These are phyloP conservation scores for Citrus sp. DNA, from an alignment of 345 rosid genomes.

Conservation along the genomic window DNA sequence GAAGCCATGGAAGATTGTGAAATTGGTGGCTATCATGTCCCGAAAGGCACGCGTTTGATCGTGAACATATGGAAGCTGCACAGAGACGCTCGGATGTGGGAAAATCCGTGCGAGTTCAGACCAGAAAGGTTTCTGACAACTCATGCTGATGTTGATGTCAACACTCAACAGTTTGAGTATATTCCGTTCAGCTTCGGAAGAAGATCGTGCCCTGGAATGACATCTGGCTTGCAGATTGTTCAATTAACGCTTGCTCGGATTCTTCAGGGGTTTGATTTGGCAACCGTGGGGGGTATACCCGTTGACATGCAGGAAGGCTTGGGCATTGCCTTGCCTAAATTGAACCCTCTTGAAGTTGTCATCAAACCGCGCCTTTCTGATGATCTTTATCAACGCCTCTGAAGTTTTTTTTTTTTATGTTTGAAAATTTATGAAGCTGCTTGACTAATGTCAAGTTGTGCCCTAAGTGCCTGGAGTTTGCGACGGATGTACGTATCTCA, in stretches of 20 bases:
- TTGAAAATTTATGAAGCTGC: too few species aligned
- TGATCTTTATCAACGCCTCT: constrained; percentile 17
- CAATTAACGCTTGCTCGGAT: constrained; percentile 43
- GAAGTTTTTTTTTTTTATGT: too few species aligned
- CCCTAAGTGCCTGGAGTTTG: too few species aligned
- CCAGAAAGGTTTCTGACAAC: constrained; percentile 51
- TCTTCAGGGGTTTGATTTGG: constrained; percentile 45
- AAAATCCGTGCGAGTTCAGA: constrained; percentile 29
- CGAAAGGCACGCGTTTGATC: constrained; percentile 48
- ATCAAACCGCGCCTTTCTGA: constrained; percentile 38
- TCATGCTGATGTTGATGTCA: constrained; percentile 1
- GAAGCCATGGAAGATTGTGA: constrained; percentile 49
- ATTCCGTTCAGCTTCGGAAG: constrained; percentile 53
- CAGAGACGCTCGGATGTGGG: constrained; percentile 48
- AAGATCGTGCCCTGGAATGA: constrained; percentile 55
- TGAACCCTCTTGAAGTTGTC: constrained; percentile 32
- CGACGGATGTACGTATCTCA: fast-evolving
- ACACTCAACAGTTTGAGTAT: constrained; percentile 24
- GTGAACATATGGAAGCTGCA: constrained; percentile 62
- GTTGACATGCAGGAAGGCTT: constrained; percentile 51
- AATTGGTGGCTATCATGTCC: constrained; percentile 36
- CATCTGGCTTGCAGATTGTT: constrained; percentile 38
- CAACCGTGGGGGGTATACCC: background rate
- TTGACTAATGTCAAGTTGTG: too few species aligned
- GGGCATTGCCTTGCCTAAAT: constrained; percentile 44